These are phyloP conservation scores for Clonostachys sp. DNA, from an alignment of 2,329 filamentous ascomycete species.

Conservation along the genomic window DNA sequence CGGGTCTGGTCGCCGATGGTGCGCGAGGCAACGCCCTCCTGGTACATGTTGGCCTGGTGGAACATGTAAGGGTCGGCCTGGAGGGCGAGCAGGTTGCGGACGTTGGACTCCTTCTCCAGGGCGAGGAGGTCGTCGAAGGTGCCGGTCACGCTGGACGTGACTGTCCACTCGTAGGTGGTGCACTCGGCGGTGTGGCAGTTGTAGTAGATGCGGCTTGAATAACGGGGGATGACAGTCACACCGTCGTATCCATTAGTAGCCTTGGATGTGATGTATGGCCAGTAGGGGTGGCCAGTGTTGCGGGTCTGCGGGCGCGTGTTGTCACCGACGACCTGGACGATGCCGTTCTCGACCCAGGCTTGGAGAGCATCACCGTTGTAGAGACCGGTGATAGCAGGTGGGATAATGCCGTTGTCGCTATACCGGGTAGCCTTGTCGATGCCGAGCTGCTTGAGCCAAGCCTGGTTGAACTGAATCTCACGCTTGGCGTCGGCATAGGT, in stretches of 20 bases:
- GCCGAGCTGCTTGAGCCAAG: constrained; percentile 50
- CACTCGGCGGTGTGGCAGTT: constrained; percentile 55
- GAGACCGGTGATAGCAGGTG: constrained; percentile 58
- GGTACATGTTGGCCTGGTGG: constrained; percentile 58
- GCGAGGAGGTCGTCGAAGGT: constrained; percentile 45
- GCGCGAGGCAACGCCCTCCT: constrained; percentile 36
- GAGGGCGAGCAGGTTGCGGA: constrained; percentile 50
- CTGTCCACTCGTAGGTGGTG: constrained; percentile 55
- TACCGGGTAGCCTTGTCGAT: constrained; percentile 39
- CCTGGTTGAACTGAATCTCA: constrained; percentile 57
- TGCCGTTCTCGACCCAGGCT: constrained; percentile 55
- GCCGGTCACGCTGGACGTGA: constrained; percentile 49
- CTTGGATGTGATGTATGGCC: constrained; percentile 48
- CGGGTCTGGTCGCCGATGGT: constrained; percentile 42
- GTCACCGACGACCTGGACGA: constrained; percentile 58
- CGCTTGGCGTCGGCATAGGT: constrained; percentile 51
- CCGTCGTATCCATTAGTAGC: constrained; percentile 48
- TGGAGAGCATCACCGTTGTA: constrained; percentile 58
- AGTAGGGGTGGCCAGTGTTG: constrained; percentile 46
- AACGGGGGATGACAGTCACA: constrained; percentile 52
- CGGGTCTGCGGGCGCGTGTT: constrained; percentile 52
- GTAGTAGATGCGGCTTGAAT: constrained; percentile 60
- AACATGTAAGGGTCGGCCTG: constrained; percentile 55
- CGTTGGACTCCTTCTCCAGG: constrained; percentile 45
- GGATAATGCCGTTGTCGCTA: constrained; percentile 51